These are phyloP conservation scores for Lachnellula hyalina DNA, from an alignment of 2,329 filamentous ascomycete genomes.

Conservation along the genomic window DNA sequence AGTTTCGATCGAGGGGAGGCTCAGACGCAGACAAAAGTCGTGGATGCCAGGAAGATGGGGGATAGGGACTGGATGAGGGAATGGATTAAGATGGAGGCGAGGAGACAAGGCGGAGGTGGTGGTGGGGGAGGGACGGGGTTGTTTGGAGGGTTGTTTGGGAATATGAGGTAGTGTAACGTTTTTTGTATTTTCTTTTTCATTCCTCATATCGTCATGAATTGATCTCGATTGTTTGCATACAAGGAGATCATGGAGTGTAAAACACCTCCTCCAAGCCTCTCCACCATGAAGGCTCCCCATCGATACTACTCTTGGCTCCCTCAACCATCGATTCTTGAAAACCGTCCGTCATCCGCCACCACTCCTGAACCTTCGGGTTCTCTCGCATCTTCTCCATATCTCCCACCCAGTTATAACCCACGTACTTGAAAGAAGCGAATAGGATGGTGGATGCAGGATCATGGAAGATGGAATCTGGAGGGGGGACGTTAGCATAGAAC, in stretches of 20 bases:
- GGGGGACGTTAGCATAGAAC: neutral
- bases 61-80: slow-evolving; percentile 46
- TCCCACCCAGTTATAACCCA: slow-evolving; percentile 64
- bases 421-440: slow-evolving; percentile 74
- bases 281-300: slow-evolving; percentile 63
- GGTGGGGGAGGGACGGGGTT: slow-evolving; percentile 38
- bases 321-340: slow-evolving; percentile 64
- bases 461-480: slow-evolving; percentile 66
- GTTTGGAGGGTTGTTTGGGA: slow-evolving; percentile 37
- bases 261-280: slow-evolving; percentile 65
- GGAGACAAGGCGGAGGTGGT: slow-evolving; percentile 41
- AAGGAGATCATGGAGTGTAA: slow-evolving; percentile 43
- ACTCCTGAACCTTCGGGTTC: slow-evolving; percentile 67
- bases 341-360: slow-evolving; percentile 76
- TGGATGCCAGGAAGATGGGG: slow-evolving; percentile 43
- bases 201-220: slow-evolving; percentile 6
- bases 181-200: slow-evolving; percentile 4
- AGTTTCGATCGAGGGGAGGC: slow-evolving; percentile 53
- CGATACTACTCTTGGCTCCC: slow-evolving; percentile 53
- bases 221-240: neutral
- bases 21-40: slow-evolving; percentile 43
- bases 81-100: slow-evolving; percentile 49
- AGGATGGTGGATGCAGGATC: slow-evolving; percentile 58
- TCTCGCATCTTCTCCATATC: slow-evolving; percentile 74
- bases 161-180: slow-evolving; percentile 15